Percentiles rank a stretch among this genome's conserved stretches.
Conservation (phyloP, 805 yeast genomes). For the Torulaspora delbrueckii region DNA sequence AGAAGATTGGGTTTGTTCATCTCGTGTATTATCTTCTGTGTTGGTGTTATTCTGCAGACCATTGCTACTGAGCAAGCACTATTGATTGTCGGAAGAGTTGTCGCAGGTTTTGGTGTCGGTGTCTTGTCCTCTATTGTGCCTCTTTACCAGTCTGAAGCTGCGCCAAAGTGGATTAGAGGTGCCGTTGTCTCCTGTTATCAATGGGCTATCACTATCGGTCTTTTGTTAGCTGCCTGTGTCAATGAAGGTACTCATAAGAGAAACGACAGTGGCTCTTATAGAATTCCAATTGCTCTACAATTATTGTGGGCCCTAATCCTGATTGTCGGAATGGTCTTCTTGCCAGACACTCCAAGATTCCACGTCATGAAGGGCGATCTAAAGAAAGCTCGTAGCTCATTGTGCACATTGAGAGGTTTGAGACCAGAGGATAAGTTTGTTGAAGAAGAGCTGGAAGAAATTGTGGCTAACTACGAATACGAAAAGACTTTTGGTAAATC, state of each 20-base stretch:
- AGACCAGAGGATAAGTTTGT: constrained; percentile 50
- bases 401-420: constrained; percentile 54
- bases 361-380: constrained; percentile 44
- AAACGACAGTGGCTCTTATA: constrained; percentile 46
- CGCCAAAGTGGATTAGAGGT: constrained; percentile 77
- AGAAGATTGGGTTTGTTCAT: constrained; percentile 78
- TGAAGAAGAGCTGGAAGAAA: constrained; percentile 51
- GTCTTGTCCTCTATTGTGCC: constrained; percentile 68
- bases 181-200: constrained; percentile 73
- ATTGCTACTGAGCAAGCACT: constrained; percentile 54
- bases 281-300: constrained; percentile 56
- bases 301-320: constrained; percentile 38
- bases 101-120: constrained; percentile 74
- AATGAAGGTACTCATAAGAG: constrained; percentile 38
- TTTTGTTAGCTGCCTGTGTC: constrained; percentile 39
- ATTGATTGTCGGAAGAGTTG: constrained; percentile 75
- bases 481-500: constrained; percentile 62
- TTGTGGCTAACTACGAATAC: constrained; percentile 55
- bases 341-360: constrained; percentile 70
- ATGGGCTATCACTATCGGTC: constrained; percentile 67
- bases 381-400: constrained; percentile 51
- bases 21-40: constrained; percentile 73
- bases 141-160: constrained; percentile 71
- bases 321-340: constrained; percentile 46
- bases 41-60: constrained; percentile 83